Evolutionary conservation across 1,284 basidiomycete genomes (phyloP).

Genomic region (Bondarzewia mesenterica): DNA sequence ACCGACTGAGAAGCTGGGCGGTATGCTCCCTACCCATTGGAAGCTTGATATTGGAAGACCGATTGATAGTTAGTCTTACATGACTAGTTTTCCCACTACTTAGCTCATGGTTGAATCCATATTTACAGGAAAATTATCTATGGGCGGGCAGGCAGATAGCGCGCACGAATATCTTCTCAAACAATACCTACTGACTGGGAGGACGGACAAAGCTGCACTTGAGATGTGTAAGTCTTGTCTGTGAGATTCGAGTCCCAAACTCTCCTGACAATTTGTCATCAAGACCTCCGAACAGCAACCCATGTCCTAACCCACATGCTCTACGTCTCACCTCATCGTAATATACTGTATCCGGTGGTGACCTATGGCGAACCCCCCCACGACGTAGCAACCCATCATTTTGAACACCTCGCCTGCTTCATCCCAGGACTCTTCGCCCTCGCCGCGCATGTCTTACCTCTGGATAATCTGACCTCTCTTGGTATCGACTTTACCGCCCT

Average conservation of each 20-base stretch:
- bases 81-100: not conserved
- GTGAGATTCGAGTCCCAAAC: too few species aligned
- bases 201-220: slow-evolving; percentile 46
- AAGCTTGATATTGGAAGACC: slow-evolving; percentile 35
- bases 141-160: slow-evolving; percentile 58
- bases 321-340: slow-evolving; percentile 55
- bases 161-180: slow-evolving; percentile 73
- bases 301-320: slow-evolving; percentile 55
- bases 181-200: slow-evolving; percentile 58
- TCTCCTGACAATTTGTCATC: too few species aligned
- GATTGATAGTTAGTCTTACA: slow-evolving; percentile 11
- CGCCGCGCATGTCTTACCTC: slow-evolving; percentile 54
- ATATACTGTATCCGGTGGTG: slow-evolving; percentile 67
- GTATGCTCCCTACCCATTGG: slow-evolving; percentile 52
- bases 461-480: slow-evolving; percentile 34
- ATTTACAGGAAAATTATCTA: not conserved
- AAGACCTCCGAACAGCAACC: slow-evolving; percentile 61
- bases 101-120: not conserved
- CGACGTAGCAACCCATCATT: slow-evolving; percentile 43
- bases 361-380: slow-evolving; percentile 24
- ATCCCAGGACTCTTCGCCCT: slow-evolving; percentile 71
- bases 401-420: slow-evolving; percentile 77
- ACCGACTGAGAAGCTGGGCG: slow-evolving; percentile 34
- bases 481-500: slow-evolving; percentile 35
- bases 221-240: slow-evolving; percentile 62